Percentiles rank a stretch among this genome's conserved stretches.
Evolutionary conservation across 345 rosid species (phyloP).

Genomic region (Linum lewisii): DNA sequence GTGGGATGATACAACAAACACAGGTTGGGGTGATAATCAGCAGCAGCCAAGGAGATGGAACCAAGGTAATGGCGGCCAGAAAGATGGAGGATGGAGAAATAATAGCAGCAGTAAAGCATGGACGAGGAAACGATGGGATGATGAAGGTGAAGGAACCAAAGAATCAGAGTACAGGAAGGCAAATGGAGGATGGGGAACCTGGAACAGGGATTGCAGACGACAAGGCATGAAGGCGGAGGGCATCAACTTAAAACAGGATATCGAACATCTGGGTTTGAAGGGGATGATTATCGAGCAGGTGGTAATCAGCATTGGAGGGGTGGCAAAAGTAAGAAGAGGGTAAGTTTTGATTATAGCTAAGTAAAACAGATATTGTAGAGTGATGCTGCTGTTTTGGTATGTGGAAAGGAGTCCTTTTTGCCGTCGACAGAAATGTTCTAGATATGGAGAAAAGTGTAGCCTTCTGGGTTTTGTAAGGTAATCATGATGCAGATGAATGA

Average conservation of each 20-base stretch:
- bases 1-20: constrained; percentile 16
- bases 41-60: constrained; percentile 13
- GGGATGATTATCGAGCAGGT: constrained; percentile 21
- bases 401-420: too few relatives aligned
- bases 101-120: neutral
- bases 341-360: neutral
- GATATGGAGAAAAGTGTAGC: too few relatives aligned
- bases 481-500: too few relatives aligned
- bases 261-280: constrained; percentile 31
- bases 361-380: neutral
- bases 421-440: too few relatives aligned
- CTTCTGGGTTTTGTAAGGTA: too few relatives aligned
- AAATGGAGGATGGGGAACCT: constrained; percentile 28
- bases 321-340: constrained; percentile 26
- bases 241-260: constrained; percentile 22
- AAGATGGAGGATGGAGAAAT: constrained; percentile 9
- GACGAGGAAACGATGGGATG: constrained; percentile 14
- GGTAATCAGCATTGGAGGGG: constrained; percentile 16
- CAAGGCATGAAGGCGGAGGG: constrained; percentile 37
- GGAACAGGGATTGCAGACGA: constrained; percentile 27
- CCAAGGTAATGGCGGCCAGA: neutral
- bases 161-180: constrained; percentile 21
- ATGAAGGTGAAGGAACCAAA: constrained; percentile 13
- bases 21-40: constrained; percentile 22
- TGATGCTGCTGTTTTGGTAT: neutral